Base-by-base conservation (phyloP, 1,139 yeast species). In the Scheffersomyces titani region DNA sequence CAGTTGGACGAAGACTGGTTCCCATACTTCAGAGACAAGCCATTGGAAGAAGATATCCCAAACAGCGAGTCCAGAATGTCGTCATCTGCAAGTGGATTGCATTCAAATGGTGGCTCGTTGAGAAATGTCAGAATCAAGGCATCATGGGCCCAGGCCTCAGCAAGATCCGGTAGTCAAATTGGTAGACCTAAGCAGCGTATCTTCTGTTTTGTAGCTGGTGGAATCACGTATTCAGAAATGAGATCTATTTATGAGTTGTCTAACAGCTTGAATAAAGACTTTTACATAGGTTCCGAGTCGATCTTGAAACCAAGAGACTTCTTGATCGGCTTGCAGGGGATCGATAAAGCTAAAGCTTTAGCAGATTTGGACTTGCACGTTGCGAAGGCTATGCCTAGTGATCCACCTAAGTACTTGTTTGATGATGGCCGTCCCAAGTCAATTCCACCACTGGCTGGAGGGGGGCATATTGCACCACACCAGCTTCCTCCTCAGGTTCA, bases 191-290 rank as follows among this genome's bases (percentile, higher is more conserved):
- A 85, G 62, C 97, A 90, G 66, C 75, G 94, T 52, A 80, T 93
- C 7, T 85, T 93, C 64, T 86, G 92, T 59, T 94, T 87, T 68
- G 84, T 92, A 47, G 90, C 96, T 1, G 99, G 99, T 21, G 99
- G 99, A 11, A 75, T 90, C 48, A 92, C 98, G 0, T 86, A 89
- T 62, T 84, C 93, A 3, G 99, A 96, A 70, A 76, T 90, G 50
- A 82, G 96, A 57, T 82, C 92, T 5, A 87, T 89, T 16, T 89
- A 91, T 64, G 96, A 91, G 63, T 78, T 92, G 52, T 83, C 92
- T 6, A 72, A 77, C 19, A 73, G 82, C 51, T 78, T 84, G 58
- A 85, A 89, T 63, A 88, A 86, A 67, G 97, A 92, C 61, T 83
- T 94, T 40, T 86, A 89, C 59, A 77, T 94, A 58, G 99, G 99